phyloP scores from a whole-genome alignment of 139 green algal species.

The Microglena sp. region DNA sequence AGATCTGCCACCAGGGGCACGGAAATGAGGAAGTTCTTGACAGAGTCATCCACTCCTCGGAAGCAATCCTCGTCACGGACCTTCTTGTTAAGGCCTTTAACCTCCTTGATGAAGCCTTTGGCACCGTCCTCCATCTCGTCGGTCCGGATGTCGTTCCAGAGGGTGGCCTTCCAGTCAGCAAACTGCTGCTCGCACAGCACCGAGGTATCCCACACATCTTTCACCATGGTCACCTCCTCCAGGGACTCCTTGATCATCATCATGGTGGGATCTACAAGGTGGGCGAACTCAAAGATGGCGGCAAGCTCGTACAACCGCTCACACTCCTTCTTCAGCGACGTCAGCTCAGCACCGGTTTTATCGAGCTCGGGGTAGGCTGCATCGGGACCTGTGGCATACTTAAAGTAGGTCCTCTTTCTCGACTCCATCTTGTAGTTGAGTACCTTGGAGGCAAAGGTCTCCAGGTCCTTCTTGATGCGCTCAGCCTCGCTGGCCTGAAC shows the following conservation, averaged over 20 bases:
- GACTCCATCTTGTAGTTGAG: slow-evolving; percentile 47
- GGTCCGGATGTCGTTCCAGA: slow-evolving; percentile 69
- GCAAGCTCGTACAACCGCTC: slow-evolving; percentile 46
- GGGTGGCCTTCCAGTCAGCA: slow-evolving; percentile 52
- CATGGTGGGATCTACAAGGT: slow-evolving; percentile 31
- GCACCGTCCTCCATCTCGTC: slow-evolving; percentile 75
- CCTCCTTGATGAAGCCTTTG: slow-evolving; percentile 80
- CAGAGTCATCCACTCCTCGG: slow-evolving; percentile 51
- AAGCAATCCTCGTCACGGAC: slow-evolving; percentile 63
- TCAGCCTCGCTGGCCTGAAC: slow-evolving; percentile 50
- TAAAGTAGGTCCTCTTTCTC: slow-evolving; percentile 46
- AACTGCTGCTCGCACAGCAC: slow-evolving; percentile 63
- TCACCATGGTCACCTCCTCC: slow-evolving; percentile 61
- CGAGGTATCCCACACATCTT: slow-evolving; percentile 70
- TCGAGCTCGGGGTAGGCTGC: slow-evolving; percentile 60
- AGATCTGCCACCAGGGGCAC: slow-evolving; percentile 71
- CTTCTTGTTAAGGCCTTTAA: slow-evolving; percentile 44
- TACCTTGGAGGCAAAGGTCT: slow-evolving; percentile 34
- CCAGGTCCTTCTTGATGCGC: slow-evolving; percentile 61
- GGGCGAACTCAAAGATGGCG: slow-evolving; percentile 76
- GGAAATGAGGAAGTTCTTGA: slow-evolving; percentile 75
- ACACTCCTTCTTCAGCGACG: slow-evolving; percentile 35
- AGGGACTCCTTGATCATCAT: slow-evolving; percentile 29
- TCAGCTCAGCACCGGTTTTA: slow-evolving; percentile 39
- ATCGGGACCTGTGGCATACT: slow-evolving; percentile 46